These are phyloP conservation scores for Cenchrus americanus DNA, from an alignment of 176 grass and related monocot genomes.

Conservation along the genomic window DNA sequence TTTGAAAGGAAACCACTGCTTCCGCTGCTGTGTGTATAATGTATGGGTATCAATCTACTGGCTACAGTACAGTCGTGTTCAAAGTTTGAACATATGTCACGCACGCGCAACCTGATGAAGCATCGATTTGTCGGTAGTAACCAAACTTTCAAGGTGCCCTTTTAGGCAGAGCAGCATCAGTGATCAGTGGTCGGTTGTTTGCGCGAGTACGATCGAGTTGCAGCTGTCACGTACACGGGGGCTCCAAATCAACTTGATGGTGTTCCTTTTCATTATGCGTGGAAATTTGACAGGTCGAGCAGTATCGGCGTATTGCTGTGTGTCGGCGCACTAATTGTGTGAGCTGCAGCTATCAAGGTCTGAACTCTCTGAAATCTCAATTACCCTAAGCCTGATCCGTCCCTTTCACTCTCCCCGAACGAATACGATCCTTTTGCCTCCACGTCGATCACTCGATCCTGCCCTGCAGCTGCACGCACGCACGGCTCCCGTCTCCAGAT, in stretches of 20 bases:
- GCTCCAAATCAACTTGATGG: background rate
- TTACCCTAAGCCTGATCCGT: background rate
- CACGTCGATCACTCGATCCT: background rate
- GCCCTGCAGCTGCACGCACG: background rate
- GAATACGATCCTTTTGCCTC: background rate
- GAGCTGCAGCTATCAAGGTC: background rate
- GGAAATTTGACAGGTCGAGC: background rate
- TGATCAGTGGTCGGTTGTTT: too few species aligned
- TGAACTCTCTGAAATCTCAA: background rate
- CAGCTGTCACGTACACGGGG: background rate
- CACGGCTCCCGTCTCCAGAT: background rate
- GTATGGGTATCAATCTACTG: too few species aligned
- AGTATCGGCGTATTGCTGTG: background rate
- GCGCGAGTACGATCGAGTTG: too few species aligned
- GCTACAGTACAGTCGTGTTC: too few species aligned
- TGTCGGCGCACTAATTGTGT: background rate
- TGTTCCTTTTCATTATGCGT: background rate
- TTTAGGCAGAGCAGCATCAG: too few species aligned
- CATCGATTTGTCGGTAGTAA: too few species aligned
- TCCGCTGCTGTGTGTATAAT: too few species aligned
- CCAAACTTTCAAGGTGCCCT: too few species aligned
- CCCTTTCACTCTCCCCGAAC: background rate
- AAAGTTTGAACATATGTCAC: too few species aligned
- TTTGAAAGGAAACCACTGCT: too few species aligned
- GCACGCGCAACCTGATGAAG: too few species aligned